Conservation (phyloP, 78 protist species). For the Guillardia theta region DNA sequence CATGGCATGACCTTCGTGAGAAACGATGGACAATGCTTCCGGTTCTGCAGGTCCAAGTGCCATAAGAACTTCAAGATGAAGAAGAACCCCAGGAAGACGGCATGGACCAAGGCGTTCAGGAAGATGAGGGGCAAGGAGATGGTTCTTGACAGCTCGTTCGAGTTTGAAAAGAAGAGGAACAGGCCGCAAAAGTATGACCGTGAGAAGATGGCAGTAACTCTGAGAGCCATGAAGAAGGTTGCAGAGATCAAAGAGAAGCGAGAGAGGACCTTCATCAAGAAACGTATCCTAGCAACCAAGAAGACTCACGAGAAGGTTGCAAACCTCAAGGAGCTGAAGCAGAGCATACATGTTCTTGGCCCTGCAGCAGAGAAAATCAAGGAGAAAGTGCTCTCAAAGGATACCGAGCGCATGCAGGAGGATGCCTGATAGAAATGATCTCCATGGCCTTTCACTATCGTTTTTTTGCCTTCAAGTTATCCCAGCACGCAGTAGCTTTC, state of each 20-base stretch:
- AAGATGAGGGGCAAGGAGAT: conserved; percentile 92
- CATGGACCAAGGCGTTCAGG: conserved; percentile 99
- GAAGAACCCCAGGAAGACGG: conserved; percentile 96
- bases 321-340: neutral
- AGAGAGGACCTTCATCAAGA: conserved; percentile 66
- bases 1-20: conserved; percentile 96
- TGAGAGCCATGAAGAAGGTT: conserved; percentile 82
- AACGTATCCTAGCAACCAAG: conserved; percentile 46
- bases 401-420: neutral
- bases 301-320: conserved; percentile 40
- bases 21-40: conserved; percentile 89
- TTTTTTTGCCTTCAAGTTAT: neutral
- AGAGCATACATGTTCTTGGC: neutral
- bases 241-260: conserved; percentile 68
- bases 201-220: conserved; percentile 72
- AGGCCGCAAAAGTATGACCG: conserved; percentile 93
- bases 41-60: conserved; percentile 96
- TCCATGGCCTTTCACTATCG: neutral
- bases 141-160: conserved; percentile 85
- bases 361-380: neutral
- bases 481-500: no score
- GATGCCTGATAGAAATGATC: neutral
- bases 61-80: conserved; percentile 90
- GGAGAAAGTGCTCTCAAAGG: neutral
- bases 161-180: conserved; percentile 93